Evolutionary conservation across 129 eudicot species (phyloP).

Genomic region (Lonicera japonica): DNA sequence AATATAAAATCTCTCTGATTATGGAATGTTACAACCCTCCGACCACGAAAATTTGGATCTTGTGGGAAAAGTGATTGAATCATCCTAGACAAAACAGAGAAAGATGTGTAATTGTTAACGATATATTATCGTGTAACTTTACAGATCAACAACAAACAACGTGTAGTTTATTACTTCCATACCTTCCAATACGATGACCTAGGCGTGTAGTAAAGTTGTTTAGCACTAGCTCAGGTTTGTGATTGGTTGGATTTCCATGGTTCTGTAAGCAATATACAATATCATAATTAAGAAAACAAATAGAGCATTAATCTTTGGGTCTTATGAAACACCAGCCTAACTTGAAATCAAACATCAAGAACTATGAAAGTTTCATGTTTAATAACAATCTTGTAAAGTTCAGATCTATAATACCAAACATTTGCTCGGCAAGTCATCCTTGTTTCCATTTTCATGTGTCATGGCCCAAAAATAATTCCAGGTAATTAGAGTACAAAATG

Average conservation of each 20-base stretch:
- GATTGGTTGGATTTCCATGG: conserved; percentile 96
- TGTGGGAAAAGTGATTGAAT: conserved; percentile 95
- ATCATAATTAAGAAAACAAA: no score
- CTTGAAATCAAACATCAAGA: no score
- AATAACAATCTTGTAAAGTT: no score
- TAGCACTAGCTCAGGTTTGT: conserved; percentile 82
- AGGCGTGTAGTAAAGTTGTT: conserved; percentile 86
- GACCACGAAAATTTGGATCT: conserved; percentile 84
- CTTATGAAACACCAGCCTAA: no score
- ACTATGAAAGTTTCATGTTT: no score
- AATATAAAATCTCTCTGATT: conserved; percentile 93
- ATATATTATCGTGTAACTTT: background rate
- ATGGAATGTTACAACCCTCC: conserved; percentile 92
- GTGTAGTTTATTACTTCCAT: no score
- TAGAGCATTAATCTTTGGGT: no score
- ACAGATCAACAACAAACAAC: background rate
- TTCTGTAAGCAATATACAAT: conserved; percentile 40
- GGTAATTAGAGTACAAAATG: no score
- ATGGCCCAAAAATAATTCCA: no score
- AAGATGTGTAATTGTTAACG: background rate
- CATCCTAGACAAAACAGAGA: conserved; percentile 34
- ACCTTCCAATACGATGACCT: conserved; percentile 97
- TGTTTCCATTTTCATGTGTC: no score
- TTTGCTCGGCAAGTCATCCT: no score
- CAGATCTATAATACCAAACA: no score